Conservation (phyloP, 371 early-diverging fungal genomes). For the Mortierella sp. region DNA sequence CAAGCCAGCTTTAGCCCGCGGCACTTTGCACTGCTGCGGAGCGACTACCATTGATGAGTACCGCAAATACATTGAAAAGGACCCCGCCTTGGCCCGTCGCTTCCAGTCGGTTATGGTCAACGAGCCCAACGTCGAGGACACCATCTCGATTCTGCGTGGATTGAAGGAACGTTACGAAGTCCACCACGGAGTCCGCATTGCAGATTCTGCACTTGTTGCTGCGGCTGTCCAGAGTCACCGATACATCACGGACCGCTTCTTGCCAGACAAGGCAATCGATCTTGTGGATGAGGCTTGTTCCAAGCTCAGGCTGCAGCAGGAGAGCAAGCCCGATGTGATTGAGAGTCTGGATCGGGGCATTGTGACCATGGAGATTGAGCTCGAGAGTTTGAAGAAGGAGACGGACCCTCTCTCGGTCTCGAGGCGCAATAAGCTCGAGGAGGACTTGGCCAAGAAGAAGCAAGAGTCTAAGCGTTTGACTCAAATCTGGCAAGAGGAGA, state of each 20-base stretch:
- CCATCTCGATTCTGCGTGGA: slow-evolving; percentile 82
- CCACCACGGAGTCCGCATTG: slow-evolving; percentile 89
- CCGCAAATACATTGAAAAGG: slow-evolving; percentile 86
- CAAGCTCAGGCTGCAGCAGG: slow-evolving; percentile 83
- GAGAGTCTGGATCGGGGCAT: slow-evolving; percentile 81
- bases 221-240: slow-evolving; percentile 86
- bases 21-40: slow-evolving; percentile 86
- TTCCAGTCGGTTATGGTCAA: slow-evolving; percentile 86
- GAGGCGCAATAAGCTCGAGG: slow-evolving; percentile 75
- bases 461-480: slow-evolving; percentile 73
- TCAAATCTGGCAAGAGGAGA: slow-evolving; percentile 80
- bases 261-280: slow-evolving; percentile 90
- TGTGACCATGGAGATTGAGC: slow-evolving; percentile 81
- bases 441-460: slow-evolving; percentile 75
- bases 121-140: slow-evolving; percentile 83
- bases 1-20: slow-evolving; percentile 91
- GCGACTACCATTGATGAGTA: slow-evolving; percentile 94
- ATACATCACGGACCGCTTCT: slow-evolving; percentile 82
- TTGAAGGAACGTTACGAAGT: slow-evolving; percentile 88
- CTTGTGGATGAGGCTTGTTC: slow-evolving; percentile 92
- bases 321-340: slow-evolving; percentile 86
- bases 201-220: slow-evolving; percentile 85
- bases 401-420: slow-evolving; percentile 79
- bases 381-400: slow-evolving; percentile 83
- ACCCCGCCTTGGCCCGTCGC: slow-evolving; percentile 89